Percentiles rank a stretch among this genome's conserved stretches.
Conservation (phyloP, 179 eudicot species). For the Sideroxylon spinosum region DNA sequence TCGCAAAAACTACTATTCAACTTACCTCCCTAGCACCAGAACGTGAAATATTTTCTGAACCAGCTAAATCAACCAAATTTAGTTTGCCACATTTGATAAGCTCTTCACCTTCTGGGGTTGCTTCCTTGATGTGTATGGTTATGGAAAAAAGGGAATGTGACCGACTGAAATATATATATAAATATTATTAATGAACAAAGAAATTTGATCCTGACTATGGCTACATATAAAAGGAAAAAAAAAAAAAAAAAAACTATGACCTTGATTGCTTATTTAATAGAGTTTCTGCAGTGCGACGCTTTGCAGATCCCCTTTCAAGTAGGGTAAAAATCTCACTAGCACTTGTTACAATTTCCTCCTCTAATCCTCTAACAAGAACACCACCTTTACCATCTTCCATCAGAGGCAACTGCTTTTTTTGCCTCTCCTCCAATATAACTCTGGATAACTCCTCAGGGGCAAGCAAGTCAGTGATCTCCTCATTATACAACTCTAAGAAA, state of each 20-base stretch:
- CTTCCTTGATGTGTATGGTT: constrained; percentile 95
- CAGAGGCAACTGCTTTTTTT: constrained; percentile 83
- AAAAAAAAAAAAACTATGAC: constrained; percentile 24
- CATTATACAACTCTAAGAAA: constrained; percentile 88
- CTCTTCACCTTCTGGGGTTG: constrained; percentile 99
- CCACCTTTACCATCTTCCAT: constrained; percentile 99
- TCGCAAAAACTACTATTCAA: not conserved
- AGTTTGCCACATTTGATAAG: constrained; percentile 97
- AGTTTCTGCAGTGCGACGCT: constrained; percentile 98
- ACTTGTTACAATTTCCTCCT: constrained; percentile 94
- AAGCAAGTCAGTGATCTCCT: constrained; percentile 91
- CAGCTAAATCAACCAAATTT: constrained; percentile 95
- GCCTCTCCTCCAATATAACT: constrained; percentile 71
- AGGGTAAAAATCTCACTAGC: constrained; percentile 86
- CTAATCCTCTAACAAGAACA: constrained; percentile 91
- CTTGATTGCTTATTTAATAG: constrained; percentile 93
- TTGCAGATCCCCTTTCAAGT: constrained; percentile 96
- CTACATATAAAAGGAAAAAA: not conserved
- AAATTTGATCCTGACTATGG: not conserved
- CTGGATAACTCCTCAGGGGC: constrained; percentile 88
- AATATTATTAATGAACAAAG: constrained; percentile 2
- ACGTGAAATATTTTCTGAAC: constrained; percentile 96
- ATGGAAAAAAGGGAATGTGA: constrained; percentile 95
- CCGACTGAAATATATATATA: constrained; percentile 54
- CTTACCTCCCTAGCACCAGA: constrained; percentile 98